Conservation (phyloP, 108 stramenopile species). For the Aurantiochytrium sp. region DNA sequence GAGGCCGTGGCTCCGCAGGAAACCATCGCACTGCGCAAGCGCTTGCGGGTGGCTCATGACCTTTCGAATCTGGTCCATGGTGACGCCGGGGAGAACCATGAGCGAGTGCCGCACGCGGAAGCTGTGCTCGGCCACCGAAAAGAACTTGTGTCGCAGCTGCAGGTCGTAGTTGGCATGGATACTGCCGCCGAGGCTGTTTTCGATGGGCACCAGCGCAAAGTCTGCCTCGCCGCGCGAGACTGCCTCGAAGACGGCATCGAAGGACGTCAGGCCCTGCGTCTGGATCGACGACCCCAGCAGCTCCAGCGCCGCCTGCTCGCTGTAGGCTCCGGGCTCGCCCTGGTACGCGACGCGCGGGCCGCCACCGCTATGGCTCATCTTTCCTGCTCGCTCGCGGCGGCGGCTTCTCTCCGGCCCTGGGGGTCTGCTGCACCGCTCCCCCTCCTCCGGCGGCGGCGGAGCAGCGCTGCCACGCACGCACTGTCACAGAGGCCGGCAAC, state of each 20-base stretch:
- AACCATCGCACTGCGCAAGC: constrained; percentile 94
- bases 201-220: constrained; percentile 88
- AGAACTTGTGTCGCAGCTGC: constrained; percentile 84
- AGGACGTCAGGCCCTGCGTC: constrained; percentile 31
- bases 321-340: constrained; percentile 95
- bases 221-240: constrained; percentile 85
- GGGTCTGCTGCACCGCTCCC: no score
- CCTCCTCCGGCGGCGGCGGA: no score
- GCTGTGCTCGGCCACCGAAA: constrained; percentile 79
- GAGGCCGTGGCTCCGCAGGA: constrained; percentile 73
- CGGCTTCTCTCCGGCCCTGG: no score
- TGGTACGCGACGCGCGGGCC: constrained; percentile 72
- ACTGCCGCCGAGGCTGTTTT: constrained; percentile 91
- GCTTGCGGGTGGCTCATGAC: constrained; percentile 93
- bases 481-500: no score
- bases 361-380: no score
- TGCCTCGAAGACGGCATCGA: constrained; percentile 79
- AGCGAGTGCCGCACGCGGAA: constrained; percentile 89
- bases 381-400: no score
- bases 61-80: constrained; percentile 70
- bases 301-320: constrained; percentile 84
- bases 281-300: constrained; percentile 63
- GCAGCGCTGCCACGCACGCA: no score
- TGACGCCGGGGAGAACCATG: constrained; percentile 69
- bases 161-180: constrained; percentile 98